These are phyloP conservation scores for Dalbergia cultrata DNA, from an alignment of 306 rosid species.

Conservation along the genomic window DNA sequence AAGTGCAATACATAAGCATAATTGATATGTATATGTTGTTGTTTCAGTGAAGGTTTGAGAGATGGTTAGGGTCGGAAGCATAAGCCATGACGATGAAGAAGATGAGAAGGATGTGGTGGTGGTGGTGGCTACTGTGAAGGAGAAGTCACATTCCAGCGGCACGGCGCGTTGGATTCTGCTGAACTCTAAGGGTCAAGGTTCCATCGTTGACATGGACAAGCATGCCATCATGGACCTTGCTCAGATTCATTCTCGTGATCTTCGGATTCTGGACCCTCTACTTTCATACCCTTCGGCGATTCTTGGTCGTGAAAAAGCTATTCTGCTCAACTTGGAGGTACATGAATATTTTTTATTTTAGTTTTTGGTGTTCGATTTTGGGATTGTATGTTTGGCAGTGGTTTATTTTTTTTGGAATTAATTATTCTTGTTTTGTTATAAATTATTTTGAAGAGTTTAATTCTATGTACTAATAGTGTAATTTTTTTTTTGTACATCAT, in stretches of 20 bases:
- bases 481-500: no score
- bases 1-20: no score
- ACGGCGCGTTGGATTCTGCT: conserved; percentile 37
- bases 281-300: not conserved
- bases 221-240: not conserved
- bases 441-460: no score
- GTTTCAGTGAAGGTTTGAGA: not conserved
- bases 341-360: no score
- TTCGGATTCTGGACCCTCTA: conserved; percentile 3
- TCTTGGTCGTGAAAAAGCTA: conserved; percentile 5
- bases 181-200: not conserved
- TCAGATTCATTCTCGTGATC: conserved; percentile 1
- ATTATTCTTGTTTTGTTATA: no score
- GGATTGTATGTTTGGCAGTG: no score
- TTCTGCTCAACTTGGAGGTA: conserved; percentile 18
- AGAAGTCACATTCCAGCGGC: not conserved
- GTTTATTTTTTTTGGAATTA: no score
- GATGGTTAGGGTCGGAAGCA: not conserved
- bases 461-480: no score
- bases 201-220: not conserved
- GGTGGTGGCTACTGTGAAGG: not conserved
- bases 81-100: not conserved
- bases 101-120: not conserved
- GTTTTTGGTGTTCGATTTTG: no score
- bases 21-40: not conserved